Percentiles rank a stretch among this genome's conserved stretches.
Conservation (phyloP, 129 eudicot species). For the Arctium lappa region DNA sequence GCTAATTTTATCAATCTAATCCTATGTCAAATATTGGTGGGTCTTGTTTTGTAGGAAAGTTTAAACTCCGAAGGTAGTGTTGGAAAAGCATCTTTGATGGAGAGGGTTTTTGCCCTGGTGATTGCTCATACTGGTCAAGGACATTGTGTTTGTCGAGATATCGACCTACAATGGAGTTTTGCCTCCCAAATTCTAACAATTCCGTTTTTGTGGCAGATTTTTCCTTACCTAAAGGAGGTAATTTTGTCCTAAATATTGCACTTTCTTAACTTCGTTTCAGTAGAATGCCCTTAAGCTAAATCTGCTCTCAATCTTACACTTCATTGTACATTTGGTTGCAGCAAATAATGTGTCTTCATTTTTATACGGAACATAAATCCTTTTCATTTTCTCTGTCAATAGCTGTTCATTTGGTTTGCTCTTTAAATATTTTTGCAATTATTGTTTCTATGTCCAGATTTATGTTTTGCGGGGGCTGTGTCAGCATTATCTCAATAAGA, state of each 20-base stretch:
- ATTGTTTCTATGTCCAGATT: slow-evolving; percentile 43
- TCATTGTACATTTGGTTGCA: slow-evolving; percentile 5
- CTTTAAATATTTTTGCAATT: slow-evolving; percentile 12
- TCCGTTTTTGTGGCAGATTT: slow-evolving; percentile 76
- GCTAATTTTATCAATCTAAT: background rate
- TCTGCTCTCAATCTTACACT: slow-evolving; percentile 8
- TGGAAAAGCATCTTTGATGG: slow-evolving; percentile 52
- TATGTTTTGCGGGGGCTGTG: slow-evolving; percentile 49
- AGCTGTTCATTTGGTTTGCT: slow-evolving; percentile 14
- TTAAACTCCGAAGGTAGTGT: slow-evolving; percentile 29
- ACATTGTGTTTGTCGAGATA: slow-evolving; percentile 59
- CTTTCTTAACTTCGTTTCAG: background rate
- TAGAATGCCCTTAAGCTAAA: background rate
- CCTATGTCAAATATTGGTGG: slow-evolving; percentile 5
- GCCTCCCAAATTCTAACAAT: slow-evolving; percentile 70
- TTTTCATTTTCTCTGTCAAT: background rate
- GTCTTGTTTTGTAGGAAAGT: slow-evolving; percentile 46
- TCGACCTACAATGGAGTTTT: slow-evolving; percentile 59
- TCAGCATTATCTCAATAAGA: slow-evolving; percentile 66
- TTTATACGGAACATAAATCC: background rate
- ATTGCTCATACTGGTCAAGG: slow-evolving; percentile 70
- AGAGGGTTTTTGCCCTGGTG: slow-evolving; percentile 50
- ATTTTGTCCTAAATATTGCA: background rate
- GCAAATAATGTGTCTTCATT: background rate
- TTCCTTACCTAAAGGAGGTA: slow-evolving; percentile 83